A percentile compares a stretch with the other conserved stretches of the same genome.
phyloP scores from a whole-genome alignment of 2,329 filamentous ascomycete genomes.

The Phialophora chinensis region DNA sequence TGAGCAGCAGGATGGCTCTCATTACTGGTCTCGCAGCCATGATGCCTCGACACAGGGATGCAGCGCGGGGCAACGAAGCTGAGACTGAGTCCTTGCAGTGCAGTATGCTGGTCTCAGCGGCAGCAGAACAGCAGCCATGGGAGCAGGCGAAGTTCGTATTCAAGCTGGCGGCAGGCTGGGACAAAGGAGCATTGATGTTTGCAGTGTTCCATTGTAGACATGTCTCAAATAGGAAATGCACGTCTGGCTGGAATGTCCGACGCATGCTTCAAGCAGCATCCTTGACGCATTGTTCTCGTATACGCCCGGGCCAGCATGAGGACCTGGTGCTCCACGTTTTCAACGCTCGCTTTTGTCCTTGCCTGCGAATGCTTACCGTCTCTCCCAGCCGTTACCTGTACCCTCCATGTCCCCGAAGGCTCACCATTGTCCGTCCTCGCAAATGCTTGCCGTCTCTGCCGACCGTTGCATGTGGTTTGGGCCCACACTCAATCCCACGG shows the following conservation, averaged over 20 bases:
- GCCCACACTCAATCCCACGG: too few species aligned
- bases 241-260: conserved; percentile 23
- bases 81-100: not conserved
- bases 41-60: not conserved
- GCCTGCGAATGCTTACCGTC: not conserved
- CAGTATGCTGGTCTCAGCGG: not conserved
- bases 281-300: not conserved
- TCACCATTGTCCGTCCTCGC: not conserved
- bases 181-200: conserved; percentile 18
- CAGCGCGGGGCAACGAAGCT: not conserved
- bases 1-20: conserved; percentile 10
- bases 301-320: not conserved
- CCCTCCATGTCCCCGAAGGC: not conserved
- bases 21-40: conserved; percentile 8
- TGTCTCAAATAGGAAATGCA: conserved; percentile 10
- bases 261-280: not conserved
- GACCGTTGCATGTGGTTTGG: not conserved
- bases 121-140: not conserved
- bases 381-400: not conserved
- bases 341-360: not conserved
- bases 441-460: not conserved
- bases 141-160: conserved; percentile 1
- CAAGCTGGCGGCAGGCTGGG: not conserved
- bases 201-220: conserved; percentile 11
- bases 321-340: not conserved